A percentile compares a stretch with the other conserved stretches of the same genome.
Evolutionary conservation across 108 stramenopile genomes (phyloP).

Genomic region (Skeletonema tropicum): DNA sequence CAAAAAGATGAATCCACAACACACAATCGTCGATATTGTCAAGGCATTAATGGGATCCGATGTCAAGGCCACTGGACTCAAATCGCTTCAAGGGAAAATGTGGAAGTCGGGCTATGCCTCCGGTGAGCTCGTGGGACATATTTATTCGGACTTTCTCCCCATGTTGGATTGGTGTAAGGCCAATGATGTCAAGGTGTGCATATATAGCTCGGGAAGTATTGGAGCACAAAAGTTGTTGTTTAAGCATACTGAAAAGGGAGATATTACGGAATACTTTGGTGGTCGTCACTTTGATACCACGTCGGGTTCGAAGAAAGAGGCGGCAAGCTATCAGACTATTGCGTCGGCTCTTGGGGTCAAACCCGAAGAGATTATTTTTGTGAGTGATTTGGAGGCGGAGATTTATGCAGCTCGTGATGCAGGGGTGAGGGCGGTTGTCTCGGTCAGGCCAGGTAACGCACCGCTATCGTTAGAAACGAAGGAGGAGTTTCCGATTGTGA

Average conservation of each 20-base stretch:
- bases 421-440: slow-evolving; percentile 74
- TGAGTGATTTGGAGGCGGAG: slow-evolving; percentile 87
- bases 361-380: slow-evolving; percentile 81
- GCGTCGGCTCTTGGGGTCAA: slow-evolving; percentile 63
- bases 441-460: slow-evolving; percentile 89
- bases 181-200: slow-evolving; percentile 67
- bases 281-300: slow-evolving; percentile 90
- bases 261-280: slow-evolving; percentile 67
- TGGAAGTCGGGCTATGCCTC: slow-evolving; percentile 81
- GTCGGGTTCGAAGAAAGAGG: slow-evolving; percentile 75
- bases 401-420: slow-evolving; percentile 82
- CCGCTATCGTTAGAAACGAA: slow-evolving; percentile 54
- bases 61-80: slow-evolving; percentile 80
- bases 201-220: slow-evolving; percentile 89
- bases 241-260: slow-evolving; percentile 73
- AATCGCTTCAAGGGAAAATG: slow-evolving; percentile 86
- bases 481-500: slow-evolving; percentile 54
- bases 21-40: slow-evolving; percentile 52
- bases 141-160: slow-evolving; percentile 82
- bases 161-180: slow-evolving; percentile 72
- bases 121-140: slow-evolving; percentile 80
- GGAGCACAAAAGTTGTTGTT: slow-evolving; percentile 90
- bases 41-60: slow-evolving; percentile 69
- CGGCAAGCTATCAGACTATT: slow-evolving; percentile 76
- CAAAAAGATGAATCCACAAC: slow-evolving; percentile 3